phyloP scores from a whole-genome alignment of 805 yeast species.

The Naumovozyma dairenensis region DNA sequence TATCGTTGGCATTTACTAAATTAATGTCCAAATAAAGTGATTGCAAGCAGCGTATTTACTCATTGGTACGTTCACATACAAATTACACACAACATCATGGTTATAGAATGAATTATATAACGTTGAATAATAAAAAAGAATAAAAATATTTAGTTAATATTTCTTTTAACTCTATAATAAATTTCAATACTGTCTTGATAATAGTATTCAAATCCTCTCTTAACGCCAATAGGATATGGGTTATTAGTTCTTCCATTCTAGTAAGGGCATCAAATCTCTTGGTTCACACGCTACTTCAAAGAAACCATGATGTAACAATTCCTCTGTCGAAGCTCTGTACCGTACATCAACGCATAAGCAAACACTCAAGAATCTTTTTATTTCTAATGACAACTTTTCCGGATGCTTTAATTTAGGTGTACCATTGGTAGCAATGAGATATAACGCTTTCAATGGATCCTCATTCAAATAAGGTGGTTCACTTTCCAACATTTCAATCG shows the following conservation, averaged over 20 bases:
- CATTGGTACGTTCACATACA: too few relatives aligned
- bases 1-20: conserved; percentile 23
- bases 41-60: too few relatives aligned
- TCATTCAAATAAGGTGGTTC: conserved; percentile 98
- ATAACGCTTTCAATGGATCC: conserved; percentile 87
- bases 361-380: conserved; percentile 78
- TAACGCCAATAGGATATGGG: too few relatives aligned
- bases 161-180: too few relatives aligned
- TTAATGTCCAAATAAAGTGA: conserved; percentile 8
- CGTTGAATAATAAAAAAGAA: too few relatives aligned
- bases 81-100: too few relatives aligned
- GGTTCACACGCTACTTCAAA: conserved; percentile 54
- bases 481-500: conserved; percentile 96
- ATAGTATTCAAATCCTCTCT: too few relatives aligned
- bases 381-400: conserved; percentile 64
- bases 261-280: conserved; percentile 46
- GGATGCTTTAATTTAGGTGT: conserved; percentile 92
- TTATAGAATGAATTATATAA: too few relatives aligned
- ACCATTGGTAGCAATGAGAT: conserved; percentile 92
- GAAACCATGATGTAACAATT: conserved; percentile 68
- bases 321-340: conserved; percentile 84
- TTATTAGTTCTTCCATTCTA: conserved; percentile 38
- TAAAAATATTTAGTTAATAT: too few relatives aligned
- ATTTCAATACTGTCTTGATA: too few relatives aligned
- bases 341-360: conserved; percentile 92